Base-by-base conservation (phyloP, 2,329 filamentous ascomycete species). In the Xylaria sp. region DNA sequence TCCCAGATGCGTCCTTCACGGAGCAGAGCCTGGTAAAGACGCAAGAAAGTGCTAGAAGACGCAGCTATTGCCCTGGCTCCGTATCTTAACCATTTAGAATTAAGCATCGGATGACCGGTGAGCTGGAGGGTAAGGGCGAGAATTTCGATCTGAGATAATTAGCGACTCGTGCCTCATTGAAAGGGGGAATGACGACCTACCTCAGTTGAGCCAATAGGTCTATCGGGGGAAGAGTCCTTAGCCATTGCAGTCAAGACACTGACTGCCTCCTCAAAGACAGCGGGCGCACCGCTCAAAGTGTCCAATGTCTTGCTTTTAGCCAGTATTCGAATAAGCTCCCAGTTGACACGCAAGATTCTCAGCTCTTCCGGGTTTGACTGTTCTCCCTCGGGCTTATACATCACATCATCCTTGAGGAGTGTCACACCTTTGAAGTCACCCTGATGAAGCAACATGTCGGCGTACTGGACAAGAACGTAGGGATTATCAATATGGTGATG, bases 381-480 rank as follows among this genome's bases (percentile, higher is more conserved):
- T 18, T 67, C 54, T 18, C 21, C 48, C 2, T 58, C 64, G 21
- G 42, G 35, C 12, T 51, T 68, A 29, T 54, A 51, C n/a, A 75
- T 71, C 2, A 65, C 27, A 5, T 53, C 51, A 9, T 66, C 62
- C 8, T 71, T 65, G 2, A 77, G 59, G 2, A 70, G 32, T 0
- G 68, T 62, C 25, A 73, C 58, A 23, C 68, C 50, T 23, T 68
- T 72, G 50, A 77, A 77, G 40, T 78, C 74, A 6, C 76, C 76
- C 60, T 76, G 74, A 47, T 74, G 66, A 21, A 76, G 66, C 4
- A 79, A 64, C 25, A 77, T 59, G n/a, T 77, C 76, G 12, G 74
- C 73, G 23, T 77, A 78, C 21, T 70, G 74, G 12, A 77, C 66
- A 3, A 77, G 65, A 0, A 78, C 65, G 25, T 76, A 75, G 2